Evolutionary conservation across 495 filamentous ascomycete species (phyloP), one percentile per base, ranked within the genome.

Genomic region (Tuber borchii): DNA sequence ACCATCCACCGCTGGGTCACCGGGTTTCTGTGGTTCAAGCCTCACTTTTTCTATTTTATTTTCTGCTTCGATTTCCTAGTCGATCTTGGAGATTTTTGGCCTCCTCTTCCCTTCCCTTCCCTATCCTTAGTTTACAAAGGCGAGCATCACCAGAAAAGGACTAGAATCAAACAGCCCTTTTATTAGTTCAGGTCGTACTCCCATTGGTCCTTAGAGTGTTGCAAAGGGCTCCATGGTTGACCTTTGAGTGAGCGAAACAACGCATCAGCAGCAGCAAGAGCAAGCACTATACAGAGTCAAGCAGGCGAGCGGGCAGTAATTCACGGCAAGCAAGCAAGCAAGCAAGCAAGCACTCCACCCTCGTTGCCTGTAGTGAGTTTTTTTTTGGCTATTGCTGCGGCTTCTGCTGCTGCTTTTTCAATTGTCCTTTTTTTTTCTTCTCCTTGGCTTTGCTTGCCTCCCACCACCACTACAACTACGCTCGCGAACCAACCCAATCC

Each of bases 231-330:
- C 70, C 76, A 76, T 75, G 73, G 71, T 75, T 78, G 76, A 61
- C 31, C 51, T 61, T 45, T 71, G 76, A 61, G 72, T 44, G 78
- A 76, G 75, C 78, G 73, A 79, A 81, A 76, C 79, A 80, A 81
- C 78, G 79, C 77, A 81, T 75, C 79, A 69, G 68, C 69, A 70
- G 45, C 76, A 43, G 43, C 34, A 68, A 73, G 46, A 70, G 45
- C 45, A 34, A 73, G 74, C 76, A 65, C 51, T 61, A 10, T 61
- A 31, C n/a, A 61, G n/a, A 61, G 51, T 7, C 26, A 75, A 71
- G 78, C 76, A 75, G 46, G 69, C 76, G 69, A 51, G 72, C 42
- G 42, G 42, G 42, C 3, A 40, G 39, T 40, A 40, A 40, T 40
- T 40, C 39, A 40, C 39, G 39, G 39, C 39, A 40, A 40, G 39